Percentiles rank a stretch among this genome's conserved stretches.
Conservation (phyloP, 306 rosid species). For the Castanea crenata region DNA sequence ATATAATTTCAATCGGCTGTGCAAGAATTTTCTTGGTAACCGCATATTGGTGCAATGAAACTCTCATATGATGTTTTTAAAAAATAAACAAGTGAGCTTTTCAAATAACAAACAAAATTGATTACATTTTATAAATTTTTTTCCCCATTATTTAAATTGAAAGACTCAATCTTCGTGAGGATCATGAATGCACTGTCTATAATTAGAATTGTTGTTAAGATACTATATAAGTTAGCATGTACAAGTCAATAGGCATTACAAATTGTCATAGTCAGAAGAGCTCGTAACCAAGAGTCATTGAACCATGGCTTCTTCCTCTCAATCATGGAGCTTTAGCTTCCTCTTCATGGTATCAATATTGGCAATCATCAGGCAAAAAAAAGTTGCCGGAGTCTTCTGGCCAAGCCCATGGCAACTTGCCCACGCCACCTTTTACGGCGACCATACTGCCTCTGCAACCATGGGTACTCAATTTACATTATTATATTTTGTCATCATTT, state of each 20-base stretch:
- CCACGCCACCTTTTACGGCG: constrained; percentile 90
- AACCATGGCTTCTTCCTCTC: constrained; percentile 51
- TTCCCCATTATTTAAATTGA: constrained; percentile 3
- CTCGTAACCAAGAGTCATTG: background rate
- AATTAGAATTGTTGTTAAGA: constrained; percentile 18
- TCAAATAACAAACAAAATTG: background rate
- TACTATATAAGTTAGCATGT: constrained; percentile 33
- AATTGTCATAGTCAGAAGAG: constrained; percentile 6
- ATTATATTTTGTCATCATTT: background rate
- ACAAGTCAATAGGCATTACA: constrained; percentile 27
- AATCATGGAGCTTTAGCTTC: constrained; percentile 30
- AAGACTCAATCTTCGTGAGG: constrained; percentile 45
- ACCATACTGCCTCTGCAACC: constrained; percentile 76
- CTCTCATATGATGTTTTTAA: no score
- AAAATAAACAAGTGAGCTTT: background rate
- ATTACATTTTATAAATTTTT: background rate
- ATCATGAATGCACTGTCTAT: constrained; percentile 40
- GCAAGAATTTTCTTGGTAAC: background rate
- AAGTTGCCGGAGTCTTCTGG: constrained; percentile 24
- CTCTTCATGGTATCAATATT: constrained; percentile 29
- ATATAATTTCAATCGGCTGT: background rate
- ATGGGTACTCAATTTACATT: constrained; percentile 54
- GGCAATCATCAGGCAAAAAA: constrained; percentile 22
- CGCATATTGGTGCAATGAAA: no score
- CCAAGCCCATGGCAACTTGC: constrained; percentile 72